Percentiles rank a stretch among this genome's conserved stretches.
Conservation (phyloP, 2,329 filamentous ascomycete species). For the Verticillium isaacii region DNA sequence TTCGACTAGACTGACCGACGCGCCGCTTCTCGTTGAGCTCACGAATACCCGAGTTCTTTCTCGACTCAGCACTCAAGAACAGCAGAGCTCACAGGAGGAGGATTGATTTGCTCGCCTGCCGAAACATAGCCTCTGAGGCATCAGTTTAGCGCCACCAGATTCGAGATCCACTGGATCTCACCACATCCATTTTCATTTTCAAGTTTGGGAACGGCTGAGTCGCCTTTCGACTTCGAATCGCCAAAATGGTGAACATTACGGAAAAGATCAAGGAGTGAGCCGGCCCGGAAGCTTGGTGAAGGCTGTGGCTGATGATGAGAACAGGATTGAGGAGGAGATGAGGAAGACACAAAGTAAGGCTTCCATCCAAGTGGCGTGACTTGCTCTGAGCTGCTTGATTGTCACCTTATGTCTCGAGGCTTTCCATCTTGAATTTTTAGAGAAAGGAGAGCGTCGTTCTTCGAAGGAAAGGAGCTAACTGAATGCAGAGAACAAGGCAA, state of each 20-base stretch:
- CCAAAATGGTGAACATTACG: slow-evolving; percentile 95
- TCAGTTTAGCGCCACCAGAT: neutral
- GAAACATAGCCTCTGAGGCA: neutral
- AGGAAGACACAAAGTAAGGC: slow-evolving; percentile 89
- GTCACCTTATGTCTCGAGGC: neutral
- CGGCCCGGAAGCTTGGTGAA: neutral
- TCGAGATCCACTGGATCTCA: neutral
- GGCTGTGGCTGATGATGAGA: slow-evolving; percentile 15
- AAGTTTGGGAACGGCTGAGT: slow-evolving; percentile 5
- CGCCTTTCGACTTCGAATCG: slow-evolving; percentile 13
- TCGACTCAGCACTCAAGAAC: neutral
- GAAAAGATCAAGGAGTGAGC: slow-evolving; percentile 98
- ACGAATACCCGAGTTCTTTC: neutral
- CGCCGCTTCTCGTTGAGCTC: neutral
- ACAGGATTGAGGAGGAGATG: slow-evolving; percentile 99
- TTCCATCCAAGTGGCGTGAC: neutral
- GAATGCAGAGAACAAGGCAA: slow-evolving; percentile 89
- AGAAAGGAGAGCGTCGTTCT: neutral
- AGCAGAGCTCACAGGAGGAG: neutral
- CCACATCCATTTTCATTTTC: neutral
- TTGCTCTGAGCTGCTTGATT: neutral
- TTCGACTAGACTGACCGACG: neutral
- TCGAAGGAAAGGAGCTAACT: neutral
- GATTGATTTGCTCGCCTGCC: neutral
- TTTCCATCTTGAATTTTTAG: slow-evolving; percentile 22